Percentiles rank a stretch among this genome's conserved stretches.
phyloP scores from a whole-genome alignment of 208 protist genomes.

The Borovskyia barvae region DNA sequence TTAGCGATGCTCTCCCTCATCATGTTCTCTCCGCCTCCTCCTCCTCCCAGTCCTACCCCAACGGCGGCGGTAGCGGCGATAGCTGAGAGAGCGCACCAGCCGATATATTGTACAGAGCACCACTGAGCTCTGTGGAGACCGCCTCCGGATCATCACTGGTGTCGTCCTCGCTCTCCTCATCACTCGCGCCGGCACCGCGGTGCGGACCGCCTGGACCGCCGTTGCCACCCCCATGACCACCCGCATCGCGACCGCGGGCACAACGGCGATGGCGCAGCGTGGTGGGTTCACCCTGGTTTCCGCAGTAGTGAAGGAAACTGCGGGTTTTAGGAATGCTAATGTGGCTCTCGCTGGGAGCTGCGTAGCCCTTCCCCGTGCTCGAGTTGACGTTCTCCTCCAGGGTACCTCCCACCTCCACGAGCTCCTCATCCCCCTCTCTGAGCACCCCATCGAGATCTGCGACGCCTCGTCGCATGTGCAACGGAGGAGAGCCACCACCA shows the following conservation, averaged over 20 bases:
- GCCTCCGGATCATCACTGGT: not conserved
- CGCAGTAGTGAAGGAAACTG: slow-evolving; percentile 10
- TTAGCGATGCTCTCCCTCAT: no score
- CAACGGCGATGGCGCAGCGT: slow-evolving; percentile 17
- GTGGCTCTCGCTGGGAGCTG: not conserved
- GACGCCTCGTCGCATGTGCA: slow-evolving; percentile 3
- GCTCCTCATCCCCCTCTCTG: slow-evolving; percentile 1
- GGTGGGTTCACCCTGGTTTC: not conserved
- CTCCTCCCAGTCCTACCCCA: no score
- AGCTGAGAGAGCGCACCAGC: not conserved
- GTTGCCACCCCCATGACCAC: not conserved
- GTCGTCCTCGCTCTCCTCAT: slow-evolving; percentile 23
- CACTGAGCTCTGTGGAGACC: not conserved
- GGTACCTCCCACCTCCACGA: slow-evolving; percentile 10
- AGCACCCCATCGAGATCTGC: slow-evolving; percentile 3
- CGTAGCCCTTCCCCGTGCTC: no score
- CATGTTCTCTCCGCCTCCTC: no score
- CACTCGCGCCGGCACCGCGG: not conserved
- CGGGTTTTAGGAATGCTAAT: not conserved
- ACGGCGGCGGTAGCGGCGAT: not conserved
- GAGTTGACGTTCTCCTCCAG: not conserved
- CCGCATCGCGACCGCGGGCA: slow-evolving; percentile 14
- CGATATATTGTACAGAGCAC: not conserved
- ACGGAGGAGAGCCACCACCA: not conserved
- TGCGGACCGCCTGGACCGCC: not conserved